Percentiles rank a stretch among this genome's conserved stretches.
Conservation (phyloP, 108 stramenopile species). For the Cyclotella kingstonii region DNA sequence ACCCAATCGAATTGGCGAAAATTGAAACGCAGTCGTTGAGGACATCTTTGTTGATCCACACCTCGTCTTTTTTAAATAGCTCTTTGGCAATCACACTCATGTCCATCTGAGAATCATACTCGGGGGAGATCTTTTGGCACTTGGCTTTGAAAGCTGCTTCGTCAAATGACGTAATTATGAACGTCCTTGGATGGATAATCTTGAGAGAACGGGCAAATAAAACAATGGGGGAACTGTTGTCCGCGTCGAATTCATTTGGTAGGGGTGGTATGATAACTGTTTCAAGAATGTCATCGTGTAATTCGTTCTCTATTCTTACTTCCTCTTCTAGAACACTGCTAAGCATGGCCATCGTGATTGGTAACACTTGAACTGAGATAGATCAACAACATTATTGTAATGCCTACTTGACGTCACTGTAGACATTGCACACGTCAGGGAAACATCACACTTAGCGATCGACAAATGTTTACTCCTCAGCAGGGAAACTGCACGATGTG, state of each 20-base stretch:
- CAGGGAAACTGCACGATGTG: no score
- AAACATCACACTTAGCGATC: no score
- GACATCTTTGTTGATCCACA: conserved; percentile 2
- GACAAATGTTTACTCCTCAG: no score
- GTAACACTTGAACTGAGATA: no score
- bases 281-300: no score
- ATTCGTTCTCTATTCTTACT: no score
- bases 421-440: no score
- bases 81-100: background rate
- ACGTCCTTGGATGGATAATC: background rate
- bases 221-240: background rate
- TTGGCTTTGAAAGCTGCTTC: background rate
- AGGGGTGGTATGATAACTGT: background rate
- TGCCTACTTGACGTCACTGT: no score
- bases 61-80: background rate
- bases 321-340: no score
- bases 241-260: background rate
- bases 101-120: background rate
- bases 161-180: background rate
- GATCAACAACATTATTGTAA: no score
- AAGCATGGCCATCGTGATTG: no score
- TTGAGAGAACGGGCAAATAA: background rate
- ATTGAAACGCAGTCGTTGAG: background rate
- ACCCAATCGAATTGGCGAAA: conserved; percentile 3
- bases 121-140: background rate